phyloP scores from a whole-genome alignment of 768 basidiomycete genomes.

The Trichaptum fuscoviolaceum region DNA sequence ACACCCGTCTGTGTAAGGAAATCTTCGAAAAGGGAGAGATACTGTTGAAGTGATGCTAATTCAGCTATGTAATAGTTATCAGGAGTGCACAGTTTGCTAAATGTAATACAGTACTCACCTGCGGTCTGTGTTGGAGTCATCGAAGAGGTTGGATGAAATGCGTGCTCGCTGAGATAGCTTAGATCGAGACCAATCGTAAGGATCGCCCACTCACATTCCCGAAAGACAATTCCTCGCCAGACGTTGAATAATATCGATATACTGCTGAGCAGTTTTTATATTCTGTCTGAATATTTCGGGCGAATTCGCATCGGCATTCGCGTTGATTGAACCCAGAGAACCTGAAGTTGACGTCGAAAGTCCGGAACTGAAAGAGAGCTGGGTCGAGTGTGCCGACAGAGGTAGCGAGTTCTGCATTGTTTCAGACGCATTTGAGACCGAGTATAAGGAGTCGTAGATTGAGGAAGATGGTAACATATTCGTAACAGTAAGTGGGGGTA shows the following conservation, averaged over 20 bases:
- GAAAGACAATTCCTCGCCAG: conserved; percentile 43
- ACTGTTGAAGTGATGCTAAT: conserved; percentile 46
- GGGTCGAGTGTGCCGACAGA: neutral
- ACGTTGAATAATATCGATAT: conserved; percentile 42
- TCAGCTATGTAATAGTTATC: conserved; percentile 32
- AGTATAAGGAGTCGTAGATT: neutral
- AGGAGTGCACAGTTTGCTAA: neutral
- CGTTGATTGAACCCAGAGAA: conserved; percentile 23
- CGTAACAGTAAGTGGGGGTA: no score
- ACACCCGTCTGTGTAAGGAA: conserved; percentile 55
- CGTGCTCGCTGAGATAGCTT: conserved; percentile 42
- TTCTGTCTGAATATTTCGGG: conserved; percentile 60
- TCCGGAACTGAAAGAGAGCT: neutral
- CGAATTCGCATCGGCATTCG: conserved; percentile 47
- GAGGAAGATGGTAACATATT: neutral
- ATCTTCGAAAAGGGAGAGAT: conserved; percentile 40
- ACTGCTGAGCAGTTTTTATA: conserved; percentile 41
- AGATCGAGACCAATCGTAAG: neutral
- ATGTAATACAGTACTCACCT: conserved; percentile 29
- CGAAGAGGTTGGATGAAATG: conserved; percentile 44
- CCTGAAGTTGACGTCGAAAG: conserved; percentile 16
- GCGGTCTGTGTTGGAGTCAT: conserved; percentile 50
- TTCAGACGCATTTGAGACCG: neutral
- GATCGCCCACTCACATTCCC: conserved; percentile 43
- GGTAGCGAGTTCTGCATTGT: neutral